phyloP scores from a whole-genome alignment of 768 basidiomycete genomes.

The Calocybe gangraenosa region DNA sequence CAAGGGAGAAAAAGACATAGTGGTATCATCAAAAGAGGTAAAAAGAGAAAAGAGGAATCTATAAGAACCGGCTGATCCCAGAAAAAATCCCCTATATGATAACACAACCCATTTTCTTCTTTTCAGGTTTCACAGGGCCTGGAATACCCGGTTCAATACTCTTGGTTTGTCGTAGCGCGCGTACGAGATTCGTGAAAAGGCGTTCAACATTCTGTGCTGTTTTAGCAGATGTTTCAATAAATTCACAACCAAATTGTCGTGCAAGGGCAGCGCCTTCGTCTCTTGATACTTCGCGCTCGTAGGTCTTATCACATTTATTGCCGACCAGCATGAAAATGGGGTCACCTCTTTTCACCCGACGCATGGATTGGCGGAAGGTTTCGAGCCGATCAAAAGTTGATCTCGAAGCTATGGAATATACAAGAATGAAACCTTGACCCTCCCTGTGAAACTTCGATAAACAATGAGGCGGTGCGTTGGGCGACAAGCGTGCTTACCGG shows the following conservation, averaged over 20 bases:
- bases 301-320: conserved; percentile 93
- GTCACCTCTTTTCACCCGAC: conserved; percentile 80
- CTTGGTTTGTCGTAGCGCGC: conserved; percentile 71
- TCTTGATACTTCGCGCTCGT: conserved; percentile 84
- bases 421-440: conserved; percentile 96
- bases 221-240: conserved; percentile 96
- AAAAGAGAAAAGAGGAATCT: conserved; percentile 61
- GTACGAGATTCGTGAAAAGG: conserved; percentile 85
- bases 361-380: conserved; percentile 86
- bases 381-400: conserved; percentile 88
- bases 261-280: conserved; percentile 87
- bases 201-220: conserved; percentile 89
- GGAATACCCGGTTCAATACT: conserved; percentile 45
- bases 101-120: conserved; percentile 52
- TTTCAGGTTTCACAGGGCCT: conserved; percentile 33
- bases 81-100: conserved; percentile 73
- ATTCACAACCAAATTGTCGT: conserved; percentile 82
- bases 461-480: conserved; percentile 8
- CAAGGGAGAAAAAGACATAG: conserved; percentile 33
- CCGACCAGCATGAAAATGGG: conserved; percentile 94
- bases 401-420: conserved; percentile 95
- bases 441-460: conserved; percentile 48
- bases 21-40: conserved; percentile 85
- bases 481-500: conserved; percentile 53
- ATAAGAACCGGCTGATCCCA: conserved; percentile 60